Percentiles rank a stretch among this genome's conserved stretches.
Conservation (phyloP, 768 basidiomycete species). For the Lactifluus volemus region DNA sequence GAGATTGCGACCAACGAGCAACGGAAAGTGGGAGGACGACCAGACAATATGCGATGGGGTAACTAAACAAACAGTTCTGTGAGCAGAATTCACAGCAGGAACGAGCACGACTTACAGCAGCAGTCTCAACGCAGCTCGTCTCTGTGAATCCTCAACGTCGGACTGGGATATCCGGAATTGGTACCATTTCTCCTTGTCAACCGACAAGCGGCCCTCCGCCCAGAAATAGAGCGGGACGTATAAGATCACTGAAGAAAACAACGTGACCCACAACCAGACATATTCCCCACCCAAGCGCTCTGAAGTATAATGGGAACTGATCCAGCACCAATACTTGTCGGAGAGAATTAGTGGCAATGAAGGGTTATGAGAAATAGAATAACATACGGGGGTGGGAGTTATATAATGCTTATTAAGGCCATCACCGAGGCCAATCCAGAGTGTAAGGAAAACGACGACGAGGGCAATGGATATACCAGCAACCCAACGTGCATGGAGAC, state of each 20-base stretch:
- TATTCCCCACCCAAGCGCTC: slow-evolving; percentile 36
- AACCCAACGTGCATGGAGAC: slow-evolving; percentile 22
- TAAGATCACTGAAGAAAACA: slow-evolving; percentile 27
- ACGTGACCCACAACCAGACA: slow-evolving; percentile 38
- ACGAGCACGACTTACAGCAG: slow-evolving; percentile 24
- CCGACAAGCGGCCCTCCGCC: slow-evolving; percentile 28
- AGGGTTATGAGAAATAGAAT: background rate
- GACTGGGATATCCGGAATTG: slow-evolving; percentile 21
- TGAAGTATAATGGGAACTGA: slow-evolving; percentile 25
- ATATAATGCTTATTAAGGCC: slow-evolving; percentile 21
- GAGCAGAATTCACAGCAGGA: background rate
- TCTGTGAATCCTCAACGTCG: slow-evolving; percentile 2
- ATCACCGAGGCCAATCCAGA: slow-evolving; percentile 32
- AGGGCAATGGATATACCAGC: slow-evolving; percentile 15
- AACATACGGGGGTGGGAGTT: slow-evolving; percentile 30
- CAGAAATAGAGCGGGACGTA: slow-evolving; percentile 34
- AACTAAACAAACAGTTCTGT: slow-evolving; percentile 20
- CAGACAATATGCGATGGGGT: slow-evolving; percentile 33
- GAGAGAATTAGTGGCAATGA: slow-evolving; percentile 7
- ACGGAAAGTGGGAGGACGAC: slow-evolving; percentile 34
- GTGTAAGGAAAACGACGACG: slow-evolving; percentile 18
- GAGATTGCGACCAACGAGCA: slow-evolving; percentile 33
- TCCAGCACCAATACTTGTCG: slow-evolving; percentile 36
- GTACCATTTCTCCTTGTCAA: slow-evolving; percentile 30
- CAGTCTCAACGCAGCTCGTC: slow-evolving; percentile 10